Conservation (phyloP, 192 early-diverging fungal genomes). For the Coemansia sp. region DNA sequence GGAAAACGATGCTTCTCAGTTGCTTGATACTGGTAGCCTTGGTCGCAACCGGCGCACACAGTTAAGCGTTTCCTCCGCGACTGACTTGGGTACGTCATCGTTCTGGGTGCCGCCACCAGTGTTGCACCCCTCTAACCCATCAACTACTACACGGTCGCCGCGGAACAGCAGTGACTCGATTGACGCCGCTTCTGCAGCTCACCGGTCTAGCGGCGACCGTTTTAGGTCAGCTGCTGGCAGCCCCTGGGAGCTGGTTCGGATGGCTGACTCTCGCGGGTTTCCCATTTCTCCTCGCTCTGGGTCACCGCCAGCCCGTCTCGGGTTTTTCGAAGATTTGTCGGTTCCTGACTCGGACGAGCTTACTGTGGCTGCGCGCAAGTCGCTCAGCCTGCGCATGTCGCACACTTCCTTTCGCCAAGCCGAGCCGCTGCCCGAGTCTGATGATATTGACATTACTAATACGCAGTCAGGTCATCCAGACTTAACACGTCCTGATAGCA, state of each 20-base stretch:
- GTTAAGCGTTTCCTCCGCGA: not conserved
- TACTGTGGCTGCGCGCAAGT: constrained; percentile 33
- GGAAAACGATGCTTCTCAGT: not conserved
- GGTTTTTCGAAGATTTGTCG: constrained; percentile 38
- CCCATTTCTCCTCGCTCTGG: constrained; percentile 29
- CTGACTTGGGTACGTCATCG: constrained; percentile 28
- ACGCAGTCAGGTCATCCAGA: not conserved
- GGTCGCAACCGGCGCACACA: constrained; percentile 2
- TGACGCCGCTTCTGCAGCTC: constrained; percentile 13
- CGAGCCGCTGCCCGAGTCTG: constrained; percentile 45
- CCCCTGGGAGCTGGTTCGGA: constrained; percentile 45
- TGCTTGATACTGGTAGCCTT: not conserved
- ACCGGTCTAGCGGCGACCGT: constrained; percentile 22
- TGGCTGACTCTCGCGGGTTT: constrained; percentile 24
- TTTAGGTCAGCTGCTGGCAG: constrained; percentile 15
- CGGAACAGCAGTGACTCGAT: constrained; percentile 23
- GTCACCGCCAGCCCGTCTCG: constrained; percentile 25
- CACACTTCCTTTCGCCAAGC: constrained; percentile 36
- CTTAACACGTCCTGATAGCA: not conserved
- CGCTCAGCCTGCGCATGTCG: constrained; percentile 48
- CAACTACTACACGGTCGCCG: constrained; percentile 25
- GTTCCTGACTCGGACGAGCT: constrained; percentile 49
- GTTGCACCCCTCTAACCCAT: not conserved
- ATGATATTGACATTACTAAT: constrained; percentile 11
- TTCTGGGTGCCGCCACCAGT: constrained; percentile 36